phyloP scores from a whole-genome alignment of 805 yeast species.

The Yarrowia phangngaensis region DNA sequence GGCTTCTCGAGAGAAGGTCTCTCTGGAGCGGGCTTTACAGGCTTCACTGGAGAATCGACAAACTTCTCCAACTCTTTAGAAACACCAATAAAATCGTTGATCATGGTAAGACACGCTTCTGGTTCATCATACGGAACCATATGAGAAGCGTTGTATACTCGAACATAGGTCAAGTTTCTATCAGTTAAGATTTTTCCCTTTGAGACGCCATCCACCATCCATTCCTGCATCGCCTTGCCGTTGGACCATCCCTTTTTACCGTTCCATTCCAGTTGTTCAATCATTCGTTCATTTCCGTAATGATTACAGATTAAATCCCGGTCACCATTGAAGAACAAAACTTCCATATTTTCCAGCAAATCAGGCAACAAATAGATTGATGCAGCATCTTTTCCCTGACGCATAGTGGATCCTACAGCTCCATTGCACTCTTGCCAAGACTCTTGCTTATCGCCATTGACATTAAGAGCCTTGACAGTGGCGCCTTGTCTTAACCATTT shows the following conservation, averaged over 20 bases:
- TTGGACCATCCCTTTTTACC: conserved; percentile 42
- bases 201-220: conserved; percentile 46
- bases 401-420: conserved; percentile 52
- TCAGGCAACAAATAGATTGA: conserved; percentile 64
- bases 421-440: conserved; percentile 79
- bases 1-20: not conserved
- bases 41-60: not conserved
- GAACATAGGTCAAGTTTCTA: conserved; percentile 71
- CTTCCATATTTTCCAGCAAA: conserved; percentile 53
- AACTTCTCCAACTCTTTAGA: conserved; percentile 23
- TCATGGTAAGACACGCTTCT: conserved; percentile 61
- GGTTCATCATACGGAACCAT: conserved; percentile 91
- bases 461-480: conserved; percentile 52
- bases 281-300: conserved; percentile 65
- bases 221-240: conserved; percentile 39
- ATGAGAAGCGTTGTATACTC: conserved; percentile 74
- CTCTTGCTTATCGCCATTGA: conserved; percentile 39
- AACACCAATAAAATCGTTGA: conserved; percentile 47
- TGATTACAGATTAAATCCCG: conserved; percentile 86
- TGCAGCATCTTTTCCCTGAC: conserved; percentile 53
- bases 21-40: not conserved
- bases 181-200: conserved; percentile 52
- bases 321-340: conserved; percentile 80
- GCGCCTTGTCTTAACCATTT: conserved; percentile 48
- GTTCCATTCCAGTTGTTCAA: conserved; percentile 61